Evolutionary conservation across 2,329 filamentous ascomycete species (phyloP), one percentile per base, ranked within the genome.

Genomic region (Cladosporium sp.): DNA sequence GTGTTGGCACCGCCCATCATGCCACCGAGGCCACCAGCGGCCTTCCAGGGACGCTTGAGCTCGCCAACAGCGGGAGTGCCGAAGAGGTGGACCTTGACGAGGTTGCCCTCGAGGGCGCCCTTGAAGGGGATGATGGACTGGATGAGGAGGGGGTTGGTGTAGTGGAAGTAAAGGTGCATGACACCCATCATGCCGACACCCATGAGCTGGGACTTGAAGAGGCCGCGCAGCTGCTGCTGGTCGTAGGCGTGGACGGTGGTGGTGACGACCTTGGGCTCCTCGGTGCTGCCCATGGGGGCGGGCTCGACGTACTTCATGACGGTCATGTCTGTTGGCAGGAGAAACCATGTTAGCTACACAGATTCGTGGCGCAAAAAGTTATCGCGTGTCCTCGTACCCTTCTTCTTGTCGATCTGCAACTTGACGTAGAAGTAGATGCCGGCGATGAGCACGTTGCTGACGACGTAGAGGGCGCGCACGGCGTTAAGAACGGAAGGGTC

Each of bases 161-260:
- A 99, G 81, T 97, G 93, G 86, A 99, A 91, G 89, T 98, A 99
- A 69, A 99, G 72, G 84, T 99, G 95, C 94, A 99, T 98, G 77
- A 97, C 92, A 69, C 82, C 88, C 94, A 99, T 98, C 93, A 99
- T 99, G 80, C 87, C 93, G 67, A 99, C 85, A 68, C 95, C 95
- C 92, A 97, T 98, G 75, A 96, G 83, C 84, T 98, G 94, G 71
- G 90, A 87, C 81, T 95, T 95, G 86, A 94, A 92, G 71, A 92
- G 86, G 71, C 87, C 84, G 82, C 91, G 91, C 78, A 98, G 86
- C 84, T 98, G 94, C 74, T 86, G 83, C 75, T 88, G 85, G 81
- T 99, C 95, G 86, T 99, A 99, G 76, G 93, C 93, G 83, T 96
- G 91, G 79, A 97, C 87, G 69, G 95, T 99, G 69, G 95, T 99